These are phyloP conservation scores for Chamaenerion angustifolium DNA, from an alignment of 345 rosid genomes.

Conservation along the genomic window DNA sequence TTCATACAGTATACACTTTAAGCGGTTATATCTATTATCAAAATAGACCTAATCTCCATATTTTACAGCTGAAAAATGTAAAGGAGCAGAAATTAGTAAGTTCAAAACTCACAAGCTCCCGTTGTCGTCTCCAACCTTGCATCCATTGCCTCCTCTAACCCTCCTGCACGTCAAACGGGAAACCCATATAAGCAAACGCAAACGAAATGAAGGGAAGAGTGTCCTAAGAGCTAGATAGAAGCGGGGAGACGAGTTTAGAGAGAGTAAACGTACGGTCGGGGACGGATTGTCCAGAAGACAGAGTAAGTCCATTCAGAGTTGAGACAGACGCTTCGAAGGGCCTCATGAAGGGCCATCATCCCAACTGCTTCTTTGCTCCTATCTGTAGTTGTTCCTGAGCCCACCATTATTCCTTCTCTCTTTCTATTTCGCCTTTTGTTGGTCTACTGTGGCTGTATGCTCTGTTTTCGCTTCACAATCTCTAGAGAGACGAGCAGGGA, in stretches of 20 bases:
- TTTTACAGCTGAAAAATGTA: no score
- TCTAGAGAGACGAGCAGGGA: not conserved
- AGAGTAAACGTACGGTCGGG: constrained; percentile 68
- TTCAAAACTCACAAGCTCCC: constrained; percentile 81
- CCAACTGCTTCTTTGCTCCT: constrained; percentile 99
- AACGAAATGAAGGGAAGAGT: not conserved
- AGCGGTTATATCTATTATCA: no score
- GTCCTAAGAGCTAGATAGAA: constrained; percentile 3
- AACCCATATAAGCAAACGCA: constrained; percentile 6
- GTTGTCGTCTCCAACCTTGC: constrained; percentile 96
- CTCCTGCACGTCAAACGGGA: constrained; percentile 42
- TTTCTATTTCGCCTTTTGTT: constrained; percentile 8
- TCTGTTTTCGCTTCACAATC: constrained; percentile 7
- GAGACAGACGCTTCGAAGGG: constrained; percentile 95
- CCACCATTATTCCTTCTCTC: constrained; percentile 67
- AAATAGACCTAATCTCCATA: no score
- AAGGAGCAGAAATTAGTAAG: no score
- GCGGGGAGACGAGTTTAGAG: no score
- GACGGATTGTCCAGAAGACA: constrained; percentile 99
- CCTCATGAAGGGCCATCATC: constrained; percentile 99
- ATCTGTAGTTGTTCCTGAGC: constrained; percentile 79
- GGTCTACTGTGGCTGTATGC: not conserved
- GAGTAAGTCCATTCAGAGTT: constrained; percentile 99
- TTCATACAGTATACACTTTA: no score
- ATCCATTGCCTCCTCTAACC: constrained; percentile 92